Evolutionary conservation across 176 grass and related monocot genomes (phyloP), one percentile per base, ranked within the genome.

Genomic region (Eremochloa ophiuroides): DNA sequence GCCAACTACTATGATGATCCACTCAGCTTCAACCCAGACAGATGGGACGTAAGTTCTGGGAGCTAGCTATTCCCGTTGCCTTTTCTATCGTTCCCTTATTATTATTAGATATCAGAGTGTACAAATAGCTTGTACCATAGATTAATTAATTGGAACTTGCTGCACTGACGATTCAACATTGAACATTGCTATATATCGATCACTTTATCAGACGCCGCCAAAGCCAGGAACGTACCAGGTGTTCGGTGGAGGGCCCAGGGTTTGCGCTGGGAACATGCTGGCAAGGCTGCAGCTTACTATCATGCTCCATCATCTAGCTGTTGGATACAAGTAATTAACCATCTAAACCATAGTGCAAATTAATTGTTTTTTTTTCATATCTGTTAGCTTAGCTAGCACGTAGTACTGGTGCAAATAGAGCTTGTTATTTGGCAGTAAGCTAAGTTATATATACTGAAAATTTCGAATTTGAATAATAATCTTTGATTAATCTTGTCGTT

Each of bases 231-330:
- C 86, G 0, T 88, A 62, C 39, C 85, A 87, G 59, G 73, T 69
- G 13, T 88, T 78, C 23, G 58, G 86, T 67, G 80, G 80, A 22
- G 86, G 86, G 0, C 33, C 7, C 0, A 88, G 74, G 80, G 66
- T 88, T 10, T 83, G 86, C 16, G 25, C 86, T 0, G 86, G 86
- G 4, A 88, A 88, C 27, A 78, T 87, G 85, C 64, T 87, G 10
- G 80, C 79, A 17, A 76, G 66, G 56, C 41, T 83, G 59, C 79
- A 83, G 40, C 31, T 87, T 13, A 78, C 18, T 29, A 55, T 87
- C 30, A 77, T 87, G 18, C 73, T 82, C 8, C 65, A 87, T 46
- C 79, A 87, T 77, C 79, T 87, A 0, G 60, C 73, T 22, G 16
- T 87, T 7, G 85, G 79, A 16, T 87, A 87, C 26, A 62, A 71